Percentiles rank a stretch among this genome's conserved stretches.
These are phyloP conservation scores for Pichia sp. DNA, from an alignment of 1,139 yeast genomes.

Conservation along the genomic window DNA sequence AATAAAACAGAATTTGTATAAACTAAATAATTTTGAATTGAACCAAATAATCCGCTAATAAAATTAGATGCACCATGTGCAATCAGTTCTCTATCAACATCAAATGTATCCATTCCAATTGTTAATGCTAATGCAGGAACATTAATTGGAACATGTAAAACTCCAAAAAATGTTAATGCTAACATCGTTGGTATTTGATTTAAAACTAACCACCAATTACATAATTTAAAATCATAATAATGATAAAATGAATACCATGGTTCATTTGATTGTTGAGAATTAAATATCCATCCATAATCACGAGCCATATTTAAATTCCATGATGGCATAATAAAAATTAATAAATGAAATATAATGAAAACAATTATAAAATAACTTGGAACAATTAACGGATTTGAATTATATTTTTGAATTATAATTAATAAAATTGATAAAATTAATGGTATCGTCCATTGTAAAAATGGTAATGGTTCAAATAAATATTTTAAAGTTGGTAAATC, in stretches of 20 bases:
- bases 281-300: slow-evolving; percentile 77
- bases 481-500: slow-evolving; percentile 47
- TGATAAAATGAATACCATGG: slow-evolving; percentile 88
- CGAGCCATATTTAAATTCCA: slow-evolving; percentile 60
- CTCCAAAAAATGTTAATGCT: slow-evolving; percentile 92
- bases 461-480: slow-evolving; percentile 34
- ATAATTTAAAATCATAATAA: slow-evolving; percentile 61
- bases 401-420: slow-evolving; percentile 54
- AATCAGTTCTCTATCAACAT: slow-evolving; percentile 85
- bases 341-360: slow-evolving; percentile 60
- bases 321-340: slow-evolving; percentile 59
- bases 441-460: slow-evolving; percentile 73
- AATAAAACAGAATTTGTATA: slow-evolving; percentile 90
- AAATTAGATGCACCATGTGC: slow-evolving; percentile 96
- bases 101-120: slow-evolving; percentile 76
- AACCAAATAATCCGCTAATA: slow-evolving; percentile 75
- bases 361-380: slow-evolving; percentile 76
- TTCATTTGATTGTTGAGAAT: slow-evolving; percentile 54
- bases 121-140: slow-evolving; percentile 96
- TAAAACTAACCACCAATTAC: slow-evolving; percentile 66
- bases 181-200: slow-evolving; percentile 86
- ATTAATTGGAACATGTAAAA: slow-evolving; percentile 92
- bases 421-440: slow-evolving; percentile 54
- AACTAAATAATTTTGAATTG: slow-evolving; percentile 89
- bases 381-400: slow-evolving; percentile 69